These are phyloP conservation scores for Suillus weaverae DNA, from an alignment of 768 basidiomycete species.

Conservation along the genomic window DNA sequence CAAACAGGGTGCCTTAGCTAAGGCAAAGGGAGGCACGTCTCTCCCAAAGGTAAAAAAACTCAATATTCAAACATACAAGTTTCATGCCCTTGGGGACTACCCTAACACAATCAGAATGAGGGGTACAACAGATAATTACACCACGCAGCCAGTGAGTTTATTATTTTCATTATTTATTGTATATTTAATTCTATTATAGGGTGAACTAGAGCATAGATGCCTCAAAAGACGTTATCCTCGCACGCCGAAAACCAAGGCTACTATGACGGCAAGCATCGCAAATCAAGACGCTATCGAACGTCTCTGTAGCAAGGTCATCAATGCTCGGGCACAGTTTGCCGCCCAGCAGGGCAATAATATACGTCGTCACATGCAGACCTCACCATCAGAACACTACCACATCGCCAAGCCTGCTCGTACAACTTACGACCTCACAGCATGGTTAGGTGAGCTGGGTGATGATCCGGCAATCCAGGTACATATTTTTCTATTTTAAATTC, in stretches of 20 bases:
- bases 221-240: slow-evolving; percentile 37
- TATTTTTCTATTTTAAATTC: no score
- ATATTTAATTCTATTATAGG: slow-evolving; percentile 20
- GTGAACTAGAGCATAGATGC: slow-evolving; percentile 36
- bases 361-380: not conserved
- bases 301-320: slow-evolving; percentile 17
- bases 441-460: not conserved
- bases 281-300: slow-evolving; percentile 18
- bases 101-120: slow-evolving; percentile 10
- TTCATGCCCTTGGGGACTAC: slow-evolving; percentile 15
- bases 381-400: slow-evolving; percentile 18
- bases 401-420: slow-evolving; percentile 18
- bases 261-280: slow-evolving; percentile 27
- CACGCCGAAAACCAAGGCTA: slow-evolving; percentile 33
- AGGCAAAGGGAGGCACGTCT: not conserved
- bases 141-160: slow-evolving; percentile 28
- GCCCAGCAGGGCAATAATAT: not conserved
- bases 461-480: slow-evolving; percentile 28
- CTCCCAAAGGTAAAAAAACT: slow-evolving; percentile 7
- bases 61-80: slow-evolving; percentile 12
- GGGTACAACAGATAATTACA: slow-evolving; percentile 38
- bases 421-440: slow-evolving; percentile 18
- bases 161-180: no score
- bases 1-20: no score
- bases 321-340: not conserved